A percentile compares a stretch with the other conserved stretches of the same genome.
These are phyloP conservation scores for Leptographium lundbergii DNA, from an alignment of 2,329 filamentous ascomycete species.

Conservation along the genomic window DNA sequence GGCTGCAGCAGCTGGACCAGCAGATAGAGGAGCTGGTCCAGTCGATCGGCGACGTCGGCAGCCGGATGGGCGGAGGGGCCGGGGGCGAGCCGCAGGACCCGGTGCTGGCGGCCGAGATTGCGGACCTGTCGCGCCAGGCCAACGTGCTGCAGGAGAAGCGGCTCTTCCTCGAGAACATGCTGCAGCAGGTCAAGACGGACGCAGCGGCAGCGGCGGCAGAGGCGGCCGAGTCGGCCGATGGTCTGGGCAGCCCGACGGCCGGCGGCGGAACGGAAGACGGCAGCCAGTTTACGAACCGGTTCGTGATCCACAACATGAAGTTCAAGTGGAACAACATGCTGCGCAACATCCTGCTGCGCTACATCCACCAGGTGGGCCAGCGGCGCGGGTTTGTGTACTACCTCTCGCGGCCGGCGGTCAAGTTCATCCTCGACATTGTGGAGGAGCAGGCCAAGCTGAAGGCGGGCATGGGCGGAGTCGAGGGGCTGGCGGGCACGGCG, in stretches of 20 bases:
- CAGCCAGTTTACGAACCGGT: slow-evolving; percentile 95
- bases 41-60: slow-evolving; percentile 62
- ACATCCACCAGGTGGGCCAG: slow-evolving; percentile 95
- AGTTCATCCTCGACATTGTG: slow-evolving; percentile 95
- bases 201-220: not conserved
- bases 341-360: slow-evolving; percentile 90
- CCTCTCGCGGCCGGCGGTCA: slow-evolving; percentile 86
- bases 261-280: slow-evolving; percentile 32
- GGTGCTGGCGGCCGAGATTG: slow-evolving; percentile 40
- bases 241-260: not conserved
- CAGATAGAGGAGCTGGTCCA: slow-evolving; percentile 68
- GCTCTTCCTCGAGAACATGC: slow-evolving; percentile 45
- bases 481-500: not conserved
- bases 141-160: slow-evolving; percentile 44
- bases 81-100: slow-evolving; percentile 17
- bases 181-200: slow-evolving; percentile 33
- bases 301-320: slow-evolving; percentile 95
- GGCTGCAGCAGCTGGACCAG: slow-evolving; percentile 62
- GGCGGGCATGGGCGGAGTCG: slow-evolving; percentile 3
- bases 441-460: slow-evolving; percentile 80
- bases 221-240: not conserved
- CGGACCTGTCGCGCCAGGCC: slow-evolving; percentile 44
- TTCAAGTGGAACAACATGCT: slow-evolving; percentile 97
- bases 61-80: slow-evolving; percentile 42
- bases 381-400: slow-evolving; percentile 95